A percentile compares a stretch with the other conserved stretches of the same genome.
Conservation (phyloP, 2,329 filamentous ascomycete genomes). For the Sarocladiaceae sp. region DNA sequence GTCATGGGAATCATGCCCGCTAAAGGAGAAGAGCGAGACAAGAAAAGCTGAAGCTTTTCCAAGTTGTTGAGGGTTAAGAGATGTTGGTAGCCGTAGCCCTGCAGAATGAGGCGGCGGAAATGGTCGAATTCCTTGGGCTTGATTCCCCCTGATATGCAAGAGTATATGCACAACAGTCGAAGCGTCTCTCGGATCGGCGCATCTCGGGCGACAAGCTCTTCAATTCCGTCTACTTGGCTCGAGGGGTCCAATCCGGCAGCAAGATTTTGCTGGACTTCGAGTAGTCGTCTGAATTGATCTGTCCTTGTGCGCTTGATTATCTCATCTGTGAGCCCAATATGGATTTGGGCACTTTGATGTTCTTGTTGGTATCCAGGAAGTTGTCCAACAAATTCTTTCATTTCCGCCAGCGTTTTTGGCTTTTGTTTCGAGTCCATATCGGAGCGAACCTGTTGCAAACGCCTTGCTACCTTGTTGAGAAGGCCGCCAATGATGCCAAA, state of each 20-base stretch:
- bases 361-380: slow-evolving; percentile 89
- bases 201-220: slow-evolving; percentile 88
- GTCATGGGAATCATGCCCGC: slow-evolving; percentile 76
- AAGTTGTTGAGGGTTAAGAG: slow-evolving; percentile 81
- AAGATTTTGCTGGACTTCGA: slow-evolving; percentile 94
- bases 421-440: slow-evolving; percentile 89
- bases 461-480: slow-evolving; percentile 83
- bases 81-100: slow-evolving; percentile 94
- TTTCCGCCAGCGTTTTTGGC: slow-evolving; percentile 81
- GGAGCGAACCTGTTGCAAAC: slow-evolving; percentile 71
- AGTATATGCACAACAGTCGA: slow-evolving; percentile 83
- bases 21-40: slow-evolving; percentile 68
- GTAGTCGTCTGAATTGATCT: slow-evolving; percentile 77
- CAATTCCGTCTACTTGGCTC: slow-evolving; percentile 83
- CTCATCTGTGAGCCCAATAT: slow-evolving; percentile 88
- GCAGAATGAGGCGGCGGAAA: slow-evolving; percentile 80
- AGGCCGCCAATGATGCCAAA: slow-evolving; percentile 89
- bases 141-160: slow-evolving; percentile 81
- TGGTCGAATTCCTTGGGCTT: slow-evolving; percentile 82
- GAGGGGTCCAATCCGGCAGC: slow-evolving; percentile 84
- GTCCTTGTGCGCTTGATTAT: slow-evolving; percentile 89
- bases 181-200: slow-evolving; percentile 76
- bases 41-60: slow-evolving; percentile 82
- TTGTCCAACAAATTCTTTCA: slow-evolving; percentile 92
- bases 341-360: slow-evolving; percentile 84